phyloP scores from a whole-genome alignment of 495 filamentous ascomycete genomes.

The Aspergillus incahuasiensis region DNA sequence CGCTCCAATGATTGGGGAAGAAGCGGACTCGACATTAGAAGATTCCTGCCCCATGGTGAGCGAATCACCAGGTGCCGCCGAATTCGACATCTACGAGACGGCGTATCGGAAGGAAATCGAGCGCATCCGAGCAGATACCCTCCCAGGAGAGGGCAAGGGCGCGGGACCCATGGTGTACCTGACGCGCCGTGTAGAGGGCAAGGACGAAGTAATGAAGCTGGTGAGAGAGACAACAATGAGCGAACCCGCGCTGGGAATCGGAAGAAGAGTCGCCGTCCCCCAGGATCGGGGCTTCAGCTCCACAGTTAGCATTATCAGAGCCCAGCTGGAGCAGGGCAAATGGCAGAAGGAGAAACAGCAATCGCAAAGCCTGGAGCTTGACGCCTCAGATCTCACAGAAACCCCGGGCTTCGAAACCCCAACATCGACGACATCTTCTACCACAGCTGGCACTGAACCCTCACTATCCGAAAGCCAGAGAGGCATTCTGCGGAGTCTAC shows the following conservation, averaged over 20 bases:
- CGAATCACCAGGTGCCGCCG: slow-evolving; percentile 74
- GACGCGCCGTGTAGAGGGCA: slow-evolving; percentile 55
- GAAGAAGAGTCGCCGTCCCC: slow-evolving; percentile 17
- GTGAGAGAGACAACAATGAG: slow-evolving; percentile 22
- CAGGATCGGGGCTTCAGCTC: slow-evolving; percentile 13
- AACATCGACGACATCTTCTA: slow-evolving; percentile 13
- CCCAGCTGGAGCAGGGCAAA: slow-evolving; percentile 16
- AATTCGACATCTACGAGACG: slow-evolving; percentile 80
- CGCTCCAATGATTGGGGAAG: slow-evolving; percentile 16
- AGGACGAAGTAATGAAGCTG: slow-evolving; percentile 39
- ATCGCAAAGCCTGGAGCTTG: not conserved
- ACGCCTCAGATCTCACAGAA: not conserved
- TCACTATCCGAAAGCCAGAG: slow-evolving; percentile 16
- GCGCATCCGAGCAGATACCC: slow-evolving; percentile 52
- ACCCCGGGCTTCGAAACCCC: not conserved
- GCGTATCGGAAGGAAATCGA: slow-evolving; percentile 81
- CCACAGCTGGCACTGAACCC: slow-evolving; percentile 12
- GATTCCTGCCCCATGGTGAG: slow-evolving; percentile 50
- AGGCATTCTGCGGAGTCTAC: slow-evolving; percentile 21
- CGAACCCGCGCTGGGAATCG: slow-evolving; percentile 5
- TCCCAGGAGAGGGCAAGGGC: slow-evolving; percentile 18
- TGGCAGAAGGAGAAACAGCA: slow-evolving; percentile 2
- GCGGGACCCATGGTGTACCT: slow-evolving; percentile 47
- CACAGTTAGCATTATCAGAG: slow-evolving; percentile 15
- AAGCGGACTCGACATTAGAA: slow-evolving; percentile 11